These are phyloP conservation scores for Lodderomyces parapsilosis DNA, from an alignment of 1,139 yeast genomes.

Conservation along the genomic window DNA sequence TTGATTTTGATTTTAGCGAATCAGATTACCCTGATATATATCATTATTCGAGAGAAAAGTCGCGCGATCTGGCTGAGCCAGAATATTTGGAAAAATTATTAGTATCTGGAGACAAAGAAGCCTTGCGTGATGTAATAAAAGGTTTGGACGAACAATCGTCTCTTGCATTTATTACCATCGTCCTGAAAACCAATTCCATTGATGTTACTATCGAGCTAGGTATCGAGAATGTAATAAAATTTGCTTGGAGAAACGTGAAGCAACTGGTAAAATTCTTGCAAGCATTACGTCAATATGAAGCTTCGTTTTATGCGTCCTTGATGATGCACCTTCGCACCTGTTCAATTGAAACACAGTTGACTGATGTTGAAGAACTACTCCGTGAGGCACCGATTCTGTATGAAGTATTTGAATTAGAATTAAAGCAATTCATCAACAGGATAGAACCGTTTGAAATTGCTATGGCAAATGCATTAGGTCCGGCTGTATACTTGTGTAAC, in stretches of 20 bases:
- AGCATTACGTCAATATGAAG: conserved; percentile 4
- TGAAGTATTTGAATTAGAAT: conserved; percentile 12
- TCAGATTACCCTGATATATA: conserved; percentile 15
- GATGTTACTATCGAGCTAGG: conserved; percentile 3
- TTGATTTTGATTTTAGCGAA: conserved; percentile 6
- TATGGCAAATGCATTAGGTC: conserved; percentile 46
- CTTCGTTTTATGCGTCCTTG: conserved; percentile 15
- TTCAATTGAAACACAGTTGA: conserved; percentile 15
- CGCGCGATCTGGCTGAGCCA: conserved; percentile 11
- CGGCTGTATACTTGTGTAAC: conserved; percentile 34
- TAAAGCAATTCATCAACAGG: conserved; percentile 14
- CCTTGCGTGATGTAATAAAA: not conserved
- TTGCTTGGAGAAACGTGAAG: conserved; percentile 13
- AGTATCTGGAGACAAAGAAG: not conserved
- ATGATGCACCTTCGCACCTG: conserved; percentile 17
- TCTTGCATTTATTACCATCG: not conserved
- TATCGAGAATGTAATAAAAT: conserved; percentile 6
- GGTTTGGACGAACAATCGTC: not conserved
- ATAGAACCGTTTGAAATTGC: conserved; percentile 25
- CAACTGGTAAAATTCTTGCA: conserved; percentile 8
- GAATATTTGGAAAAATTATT: conserved; percentile 3
- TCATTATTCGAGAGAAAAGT: conserved; percentile 14
- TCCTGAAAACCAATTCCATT: conserved; percentile 3
- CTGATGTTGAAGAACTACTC: conserved; percentile 17
- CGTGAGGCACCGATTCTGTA: conserved; percentile 15